phyloP scores from a whole-genome alignment of 129 eudicot species.

The Arctium lappa region DNA sequence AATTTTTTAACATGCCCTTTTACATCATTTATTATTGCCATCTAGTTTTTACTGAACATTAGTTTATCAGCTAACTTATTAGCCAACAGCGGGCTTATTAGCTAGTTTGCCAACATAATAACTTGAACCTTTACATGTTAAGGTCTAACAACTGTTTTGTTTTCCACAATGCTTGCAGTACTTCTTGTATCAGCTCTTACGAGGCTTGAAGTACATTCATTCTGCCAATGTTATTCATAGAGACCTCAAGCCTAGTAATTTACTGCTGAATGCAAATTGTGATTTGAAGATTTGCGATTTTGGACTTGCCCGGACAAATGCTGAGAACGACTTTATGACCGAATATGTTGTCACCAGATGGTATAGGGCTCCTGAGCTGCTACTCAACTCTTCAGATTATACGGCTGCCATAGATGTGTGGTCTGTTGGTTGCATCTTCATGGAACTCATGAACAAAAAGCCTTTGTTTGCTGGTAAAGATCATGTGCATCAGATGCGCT shows the following conservation, averaged over 20 bases:
- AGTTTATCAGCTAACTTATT: background rate
- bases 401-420: constrained; percentile 81
- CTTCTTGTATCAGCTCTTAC: constrained; percentile 83
- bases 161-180: constrained; percentile 46
- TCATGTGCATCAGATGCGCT: constrained; percentile 84
- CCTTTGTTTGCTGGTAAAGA: constrained; percentile 88
- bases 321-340: constrained; percentile 83
- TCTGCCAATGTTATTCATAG: constrained; percentile 86
- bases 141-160: constrained; percentile 5
- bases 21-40: background rate
- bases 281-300: constrained; percentile 89
- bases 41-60: background rate
- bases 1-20: background rate
- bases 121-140: background rate
- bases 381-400: constrained; percentile 82
- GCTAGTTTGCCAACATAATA: background rate
- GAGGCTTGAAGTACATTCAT: constrained; percentile 85
- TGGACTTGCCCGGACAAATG: constrained; percentile 80
- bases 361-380: constrained; percentile 91
- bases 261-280: constrained; percentile 80
- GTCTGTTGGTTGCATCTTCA: constrained; percentile 90
- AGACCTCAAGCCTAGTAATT: constrained; percentile 87
- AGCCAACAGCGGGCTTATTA: background rate
- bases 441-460: constrained; percentile 88
- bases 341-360: constrained; percentile 92